Evolutionary conservation across 495 filamentous ascomycete genomes (phyloP), one percentile per base, ranked within the genome.

Genomic region (Neurospora intermedia): DNA sequence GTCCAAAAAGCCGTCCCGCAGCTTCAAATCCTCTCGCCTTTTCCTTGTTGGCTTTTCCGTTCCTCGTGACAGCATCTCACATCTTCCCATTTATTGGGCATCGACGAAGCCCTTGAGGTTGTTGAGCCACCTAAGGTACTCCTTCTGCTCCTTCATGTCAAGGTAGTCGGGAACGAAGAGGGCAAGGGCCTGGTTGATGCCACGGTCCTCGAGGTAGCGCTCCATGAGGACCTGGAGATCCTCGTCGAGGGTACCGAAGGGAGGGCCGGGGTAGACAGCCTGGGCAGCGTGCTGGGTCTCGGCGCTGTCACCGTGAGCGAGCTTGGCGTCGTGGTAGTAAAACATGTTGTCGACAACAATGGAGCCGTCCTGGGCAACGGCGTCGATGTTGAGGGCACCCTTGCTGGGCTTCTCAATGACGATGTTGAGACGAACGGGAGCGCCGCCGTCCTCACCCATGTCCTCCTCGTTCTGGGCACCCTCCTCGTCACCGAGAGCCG

Each of bases 131-230:
- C 85, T 84, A 54, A 95, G 81, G 83, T 99, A 99, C 87, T 99
- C 96, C 87, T 90, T 93, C 89, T 99, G 95, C 89, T 99, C 96
- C 90, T 99, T 99, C 83, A 92, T 90, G 82, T 98, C 93, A 79
- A 98, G 95, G 84, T 97, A 99, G 80, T 98, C 95, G 70, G 94
- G 94, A 70, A 97, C 89, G 83, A 97, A 97, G 75, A 93, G 83
- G 72, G 94, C 94, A 78, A 99, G 87, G 74, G 90, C 88, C 73
- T 92, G 91, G 79, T 96, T 93, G 83, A 99, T 88, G 73, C 96
- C 95, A 77, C 96, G 88, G 87, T 96, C 96, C 82, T 97, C 94
- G 72, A 99, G 87, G 84, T 96, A 98, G 74, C 93, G 89, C 87
- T 98, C 96, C 80, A 98, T 84, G 78, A 97, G 85, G 71, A 92